Conservation (phyloP, 2,329 filamentous ascomycete genomes). For the Pochonia chlamydosporia region DNA sequence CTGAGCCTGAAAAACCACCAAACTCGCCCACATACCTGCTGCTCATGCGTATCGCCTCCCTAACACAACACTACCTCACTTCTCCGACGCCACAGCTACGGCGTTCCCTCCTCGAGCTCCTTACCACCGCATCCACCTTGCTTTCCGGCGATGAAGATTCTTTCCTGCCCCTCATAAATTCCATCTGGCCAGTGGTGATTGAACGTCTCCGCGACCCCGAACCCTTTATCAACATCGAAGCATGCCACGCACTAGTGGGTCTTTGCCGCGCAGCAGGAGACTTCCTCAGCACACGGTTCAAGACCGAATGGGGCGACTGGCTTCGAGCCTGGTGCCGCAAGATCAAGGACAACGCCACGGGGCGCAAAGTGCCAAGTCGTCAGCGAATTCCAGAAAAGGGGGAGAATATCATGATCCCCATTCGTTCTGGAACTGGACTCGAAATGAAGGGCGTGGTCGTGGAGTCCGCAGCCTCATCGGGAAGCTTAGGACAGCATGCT, state of each 20-base stretch:
- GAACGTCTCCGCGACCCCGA: conserved; percentile 62
- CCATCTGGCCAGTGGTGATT: conserved; percentile 79
- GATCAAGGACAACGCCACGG: conserved; percentile 25
- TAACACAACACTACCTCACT: conserved; percentile 87
- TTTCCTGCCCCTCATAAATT: conserved; percentile 85
- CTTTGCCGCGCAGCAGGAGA: conserved; percentile 71
- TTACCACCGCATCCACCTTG: conserved; percentile 65
- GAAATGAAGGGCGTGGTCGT: conserved; percentile 11
- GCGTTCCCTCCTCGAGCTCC: conserved; percentile 69
- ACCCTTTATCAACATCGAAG: conserved; percentile 62
- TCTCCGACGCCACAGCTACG: conserved; percentile 76
- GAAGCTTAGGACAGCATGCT: conserved; percentile 51
- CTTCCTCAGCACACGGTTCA: conserved; percentile 73
- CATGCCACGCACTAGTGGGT: conserved; percentile 60
- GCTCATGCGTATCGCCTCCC: conserved; percentile 71
- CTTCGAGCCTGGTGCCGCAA: conserved; percentile 44
- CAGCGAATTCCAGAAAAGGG: background rate
- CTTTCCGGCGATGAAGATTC: conserved; percentile 72
- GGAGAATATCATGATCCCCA: conserved; percentile 26
- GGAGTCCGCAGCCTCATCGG: conserved; percentile 13
- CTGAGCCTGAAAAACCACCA: conserved; percentile 48
- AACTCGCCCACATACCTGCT: conserved; percentile 76
- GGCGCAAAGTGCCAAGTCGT: conserved; percentile 5
- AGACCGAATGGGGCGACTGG: conserved; percentile 62
- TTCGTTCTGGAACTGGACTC: conserved; percentile 18